phyloP scores from a whole-genome alignment of 2,329 filamentous ascomycete species.

The Botryotinia calthae region DNA sequence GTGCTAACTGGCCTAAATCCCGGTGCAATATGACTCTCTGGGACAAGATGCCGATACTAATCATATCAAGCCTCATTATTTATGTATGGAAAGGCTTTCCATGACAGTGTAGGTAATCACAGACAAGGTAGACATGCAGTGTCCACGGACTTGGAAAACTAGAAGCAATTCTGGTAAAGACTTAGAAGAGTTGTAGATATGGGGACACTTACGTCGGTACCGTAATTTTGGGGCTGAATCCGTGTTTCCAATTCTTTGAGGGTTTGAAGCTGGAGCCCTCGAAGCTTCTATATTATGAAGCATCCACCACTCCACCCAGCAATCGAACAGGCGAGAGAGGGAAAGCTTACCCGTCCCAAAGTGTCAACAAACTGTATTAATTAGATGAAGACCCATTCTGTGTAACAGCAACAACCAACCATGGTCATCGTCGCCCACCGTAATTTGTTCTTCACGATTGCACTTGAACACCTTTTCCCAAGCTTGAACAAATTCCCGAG shows the following conservation, averaged over 20 bases:
- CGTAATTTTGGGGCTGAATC: background rate
- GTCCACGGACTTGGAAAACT: constrained; percentile 2
- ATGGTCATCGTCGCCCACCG: constrained; percentile 2
- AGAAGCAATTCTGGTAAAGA: background rate
- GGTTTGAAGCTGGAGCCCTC: constrained; percentile 5
- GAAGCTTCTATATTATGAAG: background rate
- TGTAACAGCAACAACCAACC: background rate
- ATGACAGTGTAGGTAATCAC: background rate
- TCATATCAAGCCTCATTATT: constrained; percentile 11
- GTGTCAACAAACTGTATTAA: background rate
- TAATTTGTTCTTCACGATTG: background rate
- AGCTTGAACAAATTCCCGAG: constrained; percentile 12
- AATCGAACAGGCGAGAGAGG: background rate
- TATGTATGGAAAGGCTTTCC: background rate
- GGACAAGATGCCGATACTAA: constrained; percentile 21
- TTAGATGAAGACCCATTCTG: background rate
- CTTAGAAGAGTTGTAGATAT: background rate
- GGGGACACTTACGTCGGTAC: background rate
- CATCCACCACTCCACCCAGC: background rate
- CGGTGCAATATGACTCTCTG: constrained; percentile 22
- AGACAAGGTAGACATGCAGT: background rate
- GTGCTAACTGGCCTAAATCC: constrained; percentile 1
- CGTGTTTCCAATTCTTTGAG: constrained; percentile 9
- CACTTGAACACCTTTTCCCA: background rate
- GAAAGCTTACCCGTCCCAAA: background rate